Evolutionary conservation across 331 rosid genomes (phyloP).

Genomic region (Prunus yedoensis): DNA sequence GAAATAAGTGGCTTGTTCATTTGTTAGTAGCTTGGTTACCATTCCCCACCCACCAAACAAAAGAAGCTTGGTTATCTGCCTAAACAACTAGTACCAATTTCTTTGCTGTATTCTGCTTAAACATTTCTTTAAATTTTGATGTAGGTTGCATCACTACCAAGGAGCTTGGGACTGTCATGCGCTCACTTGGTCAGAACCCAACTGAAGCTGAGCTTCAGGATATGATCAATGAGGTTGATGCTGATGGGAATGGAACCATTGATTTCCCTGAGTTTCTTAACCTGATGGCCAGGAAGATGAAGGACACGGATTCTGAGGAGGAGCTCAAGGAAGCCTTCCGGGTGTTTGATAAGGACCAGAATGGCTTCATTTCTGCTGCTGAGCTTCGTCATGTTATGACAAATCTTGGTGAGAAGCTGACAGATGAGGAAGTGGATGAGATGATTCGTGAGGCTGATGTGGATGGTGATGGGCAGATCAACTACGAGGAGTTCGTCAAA

Average conservation of each 20-base stretch:
- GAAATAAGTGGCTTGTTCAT: not conserved
- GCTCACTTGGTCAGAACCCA: slow-evolving; percentile 88
- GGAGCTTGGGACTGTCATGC: slow-evolving; percentile 87
- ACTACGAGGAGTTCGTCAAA: slow-evolving; percentile 90
- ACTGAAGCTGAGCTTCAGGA: slow-evolving; percentile 90
- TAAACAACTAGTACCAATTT: not conserved
- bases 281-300: slow-evolving; percentile 88
- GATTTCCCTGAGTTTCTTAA: slow-evolving; percentile 82
- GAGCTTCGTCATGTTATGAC: slow-evolving; percentile 96
- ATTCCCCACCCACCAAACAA: not conserved
- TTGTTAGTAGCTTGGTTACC: not conserved
- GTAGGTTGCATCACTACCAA: slow-evolving; percentile 83
- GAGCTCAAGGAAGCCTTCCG: slow-evolving; percentile 96
- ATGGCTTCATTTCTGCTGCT: slow-evolving; percentile 91
- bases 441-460: slow-evolving; percentile 92
- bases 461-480: slow-evolving; percentile 93
- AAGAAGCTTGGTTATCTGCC: not conserved
- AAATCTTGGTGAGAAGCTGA: slow-evolving; percentile 92
- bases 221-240: slow-evolving; percentile 91
- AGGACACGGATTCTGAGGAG: slow-evolving; percentile 84
- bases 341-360: slow-evolving; percentile 90
- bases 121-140: not conserved
- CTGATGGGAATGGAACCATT: slow-evolving; percentile 79
- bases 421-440: slow-evolving; percentile 88
- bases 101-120: not conserved